Base-by-base conservation (phyloP, 75 land plant genomes). In the Pseudotsuga menziesii region DNA sequence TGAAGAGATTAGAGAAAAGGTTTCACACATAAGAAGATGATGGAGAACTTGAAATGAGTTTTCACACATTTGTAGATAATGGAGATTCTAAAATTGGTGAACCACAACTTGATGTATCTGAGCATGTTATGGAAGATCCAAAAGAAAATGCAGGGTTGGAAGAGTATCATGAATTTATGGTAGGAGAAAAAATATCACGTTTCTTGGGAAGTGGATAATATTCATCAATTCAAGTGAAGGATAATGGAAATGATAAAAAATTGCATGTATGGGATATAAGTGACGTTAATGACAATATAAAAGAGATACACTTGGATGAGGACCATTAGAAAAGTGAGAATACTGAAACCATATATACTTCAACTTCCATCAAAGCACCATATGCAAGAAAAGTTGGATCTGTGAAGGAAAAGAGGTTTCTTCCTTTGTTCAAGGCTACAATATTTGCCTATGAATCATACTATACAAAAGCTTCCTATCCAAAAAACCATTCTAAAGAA, bases 1-100 rank as follows among this genome's bases (percentile, higher is more conserved):
- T n/a, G n/a, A n/a, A n/a, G n/a, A n/a, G n/a, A n/a, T n/a, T n/a
- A n/a, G n/a, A n/a, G n/a, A n/a, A n/a, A n/a, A n/a, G n/a, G n/a
- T n/a, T n/a, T n/a, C n/a, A n/a, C n/a, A n/a, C n/a, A n/a, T n/a
- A n/a, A n/a, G n/a, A n/a, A n/a, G n/a, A n/a, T n/a, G n/a, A n/a
- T n/a, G n/a, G n/a, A n/a, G n/a, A n/a, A n/a, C n/a, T n/a, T n/a
- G 52, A 52, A n/a, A 32, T 64, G n/a, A 83, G 63, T 74, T 80
- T 86, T 76, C 58, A 58, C 59, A 19, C 78, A 48, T 80, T 83
- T 29, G 83, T 84, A 15, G 76, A 80, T 22, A 60, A 80, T 58
- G 82, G 82, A 29, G 35, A 62, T 13, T 39, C 69, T 16, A 39
- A 64, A 29, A n/a, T 52, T 22, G 56, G 73, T 39, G n/a, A n/a